These are phyloP conservation scores for Astrephomene gubernaculifera DNA, from an alignment of 139 green algal species.

Conservation along the genomic window DNA sequence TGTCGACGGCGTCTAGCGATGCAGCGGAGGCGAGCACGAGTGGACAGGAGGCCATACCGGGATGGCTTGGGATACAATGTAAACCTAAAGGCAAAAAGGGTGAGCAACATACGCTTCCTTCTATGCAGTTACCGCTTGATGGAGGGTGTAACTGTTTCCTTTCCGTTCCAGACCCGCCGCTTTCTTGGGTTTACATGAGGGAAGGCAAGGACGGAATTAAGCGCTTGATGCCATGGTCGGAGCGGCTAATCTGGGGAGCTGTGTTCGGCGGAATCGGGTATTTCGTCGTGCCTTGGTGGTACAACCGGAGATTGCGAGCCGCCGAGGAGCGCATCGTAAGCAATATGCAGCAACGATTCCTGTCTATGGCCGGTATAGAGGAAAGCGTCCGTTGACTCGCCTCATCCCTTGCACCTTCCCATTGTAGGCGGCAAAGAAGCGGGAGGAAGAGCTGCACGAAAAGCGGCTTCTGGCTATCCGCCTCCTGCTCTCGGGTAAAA, in stretches of 20 bases:
- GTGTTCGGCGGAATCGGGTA: slow-evolving; percentile 68
- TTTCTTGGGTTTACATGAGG: slow-evolving; percentile 42
- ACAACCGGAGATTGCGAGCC: slow-evolving; percentile 12
- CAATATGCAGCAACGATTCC: not conserved
- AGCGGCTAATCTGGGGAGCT: slow-evolving; percentile 84
- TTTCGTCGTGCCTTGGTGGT: slow-evolving; percentile 64
- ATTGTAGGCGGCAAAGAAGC: not conserved
- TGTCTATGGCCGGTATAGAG: too few relatives aligned
- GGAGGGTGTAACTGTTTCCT: not conserved
- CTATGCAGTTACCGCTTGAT: not conserved
- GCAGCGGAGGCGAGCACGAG: not conserved
- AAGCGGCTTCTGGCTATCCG: slow-evolving; percentile 15
- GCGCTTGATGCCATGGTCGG: slow-evolving; percentile 70
- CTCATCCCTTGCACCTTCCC: too few relatives aligned
- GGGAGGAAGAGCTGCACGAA: slow-evolving; percentile 44
- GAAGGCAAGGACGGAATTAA: slow-evolving; percentile 65
- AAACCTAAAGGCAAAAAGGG: slow-evolving; percentile 10
- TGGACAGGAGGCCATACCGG: not conserved
- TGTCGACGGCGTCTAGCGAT: slow-evolving; percentile 7
- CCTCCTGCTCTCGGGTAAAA: slow-evolving; percentile 27
- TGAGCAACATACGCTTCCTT: not conserved
- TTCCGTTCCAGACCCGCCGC: not conserved
- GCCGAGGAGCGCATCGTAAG: not conserved
- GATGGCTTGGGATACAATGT: slow-evolving; percentile 18
- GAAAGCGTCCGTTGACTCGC: too few relatives aligned